Evolutionary conservation across 192 early-diverging fungal species (phyloP), one percentile per base, ranked within the genome.

Genomic region (Backusella australiensis): DNA sequence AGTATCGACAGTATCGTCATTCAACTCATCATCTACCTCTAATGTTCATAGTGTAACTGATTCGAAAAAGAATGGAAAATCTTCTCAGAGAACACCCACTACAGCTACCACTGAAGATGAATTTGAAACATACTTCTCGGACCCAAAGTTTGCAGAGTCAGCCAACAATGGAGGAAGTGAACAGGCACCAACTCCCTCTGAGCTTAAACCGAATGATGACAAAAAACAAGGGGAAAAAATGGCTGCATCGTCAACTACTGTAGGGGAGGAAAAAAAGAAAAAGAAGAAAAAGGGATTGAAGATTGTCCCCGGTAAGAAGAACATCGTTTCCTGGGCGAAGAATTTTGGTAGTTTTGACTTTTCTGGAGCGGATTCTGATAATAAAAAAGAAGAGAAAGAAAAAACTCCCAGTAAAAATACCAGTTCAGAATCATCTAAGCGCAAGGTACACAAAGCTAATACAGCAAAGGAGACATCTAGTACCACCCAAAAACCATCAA

Each of bases 101-200:
- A 34, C 44, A 34, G 15, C 53, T 11, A 35, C 76, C 32, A 56
- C 52, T n/a, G 69, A 72, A 38, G 77, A 75, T 65, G 77, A 79
- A 53, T 82, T 82, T 56, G 81, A 82, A 6, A 49, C 73, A 19
- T 77, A 77, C 6, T 82, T 82, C 68, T 81, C 76, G 35, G 76
- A 73, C 36, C 44, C 44, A 38, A 63, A 63, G 29, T 63, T 63
- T 29, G 56, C 56, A 26, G 56, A 63, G 23, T 63, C 56, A 9
- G 21, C 56, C 56, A 63, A 63, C n/a, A 38, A 69, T 41, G 38
- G 68, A 41, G 68, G 36, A 26, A 38, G 21, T 41, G 38, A 69
- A 23, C 35, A 69, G 36, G 68, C 26, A 21, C 8, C 19, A 69
- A 69, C 56, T 63, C 56, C 56, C 14, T 29, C 26, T 26, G 56